Conservation (phyloP, 176 grass and related monocot genomes). For the Avena atlantica region DNA sequence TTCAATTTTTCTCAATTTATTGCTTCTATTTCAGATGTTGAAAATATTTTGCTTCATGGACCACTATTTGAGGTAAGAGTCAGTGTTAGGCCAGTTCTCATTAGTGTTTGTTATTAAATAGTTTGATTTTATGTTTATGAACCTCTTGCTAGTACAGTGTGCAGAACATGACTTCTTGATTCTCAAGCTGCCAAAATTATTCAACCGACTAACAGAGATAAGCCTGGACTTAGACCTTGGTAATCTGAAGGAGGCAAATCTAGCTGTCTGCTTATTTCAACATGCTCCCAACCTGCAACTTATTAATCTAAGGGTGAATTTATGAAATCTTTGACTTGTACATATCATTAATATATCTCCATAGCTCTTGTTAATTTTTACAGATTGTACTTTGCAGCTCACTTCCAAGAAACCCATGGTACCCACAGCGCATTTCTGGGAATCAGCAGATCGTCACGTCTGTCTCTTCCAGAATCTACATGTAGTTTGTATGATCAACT, state of each 20-base stretch:
- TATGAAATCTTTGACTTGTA: slow-evolving; percentile 33
- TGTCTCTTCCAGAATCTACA: slow-evolving; percentile 41
- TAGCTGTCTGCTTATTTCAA: slow-evolving; percentile 50
- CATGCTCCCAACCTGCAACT: slow-evolving; percentile 50
- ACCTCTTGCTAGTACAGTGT: slow-evolving; percentile 34
- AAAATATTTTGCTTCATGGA: slow-evolving; percentile 35
- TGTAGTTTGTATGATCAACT: slow-evolving; percentile 14
- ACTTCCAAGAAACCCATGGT: not conserved
- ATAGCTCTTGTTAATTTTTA: slow-evolving; percentile 14
- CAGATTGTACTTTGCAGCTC: slow-evolving; percentile 33
- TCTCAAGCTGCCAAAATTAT: slow-evolving; percentile 15
- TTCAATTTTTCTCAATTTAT: slow-evolving; percentile 47
- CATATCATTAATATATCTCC: slow-evolving; percentile 18
- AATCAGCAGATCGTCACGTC: slow-evolving; percentile 13
- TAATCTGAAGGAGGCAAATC: slow-evolving; percentile 35
- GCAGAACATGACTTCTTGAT: slow-evolving; percentile 4
- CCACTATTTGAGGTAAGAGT: slow-evolving; percentile 25
- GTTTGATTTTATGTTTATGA: slow-evolving; percentile 3
- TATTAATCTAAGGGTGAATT: slow-evolving; percentile 43
- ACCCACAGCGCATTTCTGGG: slow-evolving; percentile 20
- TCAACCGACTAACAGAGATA: slow-evolving; percentile 45
- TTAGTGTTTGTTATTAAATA: slow-evolving; percentile 12
- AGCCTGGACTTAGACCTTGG: slow-evolving; percentile 33
- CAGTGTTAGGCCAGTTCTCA: not conserved
- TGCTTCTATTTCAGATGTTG: slow-evolving; percentile 50